Evolutionary conservation across 441 rosid species (phyloP).

Genomic region (Syzygium malaccense): DNA sequence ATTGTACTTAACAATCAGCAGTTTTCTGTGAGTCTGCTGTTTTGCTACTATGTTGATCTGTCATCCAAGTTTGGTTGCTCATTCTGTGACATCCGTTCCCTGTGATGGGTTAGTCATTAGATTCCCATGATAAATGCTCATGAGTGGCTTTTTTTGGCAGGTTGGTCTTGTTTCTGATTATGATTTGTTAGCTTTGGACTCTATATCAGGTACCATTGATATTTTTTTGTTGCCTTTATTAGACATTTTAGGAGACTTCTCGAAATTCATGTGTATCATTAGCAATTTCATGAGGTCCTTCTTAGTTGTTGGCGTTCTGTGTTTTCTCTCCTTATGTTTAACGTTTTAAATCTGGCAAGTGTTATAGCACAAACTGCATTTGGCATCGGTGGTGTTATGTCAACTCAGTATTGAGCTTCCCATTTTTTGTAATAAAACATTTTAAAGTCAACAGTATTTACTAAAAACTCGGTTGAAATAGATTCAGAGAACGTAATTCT

Average conservation of each 20-base stretch:
- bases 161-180: slow-evolving; percentile 96
- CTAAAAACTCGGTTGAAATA: background rate
- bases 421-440: background rate
- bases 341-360: background rate
- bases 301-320: background rate
- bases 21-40: background rate
- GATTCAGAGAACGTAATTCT: background rate
- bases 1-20: background rate
- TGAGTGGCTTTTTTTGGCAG: slow-evolving; percentile 27
- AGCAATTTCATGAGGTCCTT: background rate
- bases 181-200: slow-evolving; percentile 91
- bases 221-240: background rate
- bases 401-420: background rate
- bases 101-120: background rate
- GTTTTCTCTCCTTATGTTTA: background rate
- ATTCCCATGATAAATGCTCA: background rate
- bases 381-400: background rate
- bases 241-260: background rate
- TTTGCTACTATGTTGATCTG: background rate
- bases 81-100: background rate
- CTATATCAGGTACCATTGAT: slow-evolving; percentile 63
- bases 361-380: background rate
- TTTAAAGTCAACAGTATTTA: background rate
- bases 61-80: background rate
- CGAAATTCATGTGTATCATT: background rate